phyloP scores from a whole-genome alignment of 192 early-diverging fungal genomes.

The Coemansia sp. region DNA sequence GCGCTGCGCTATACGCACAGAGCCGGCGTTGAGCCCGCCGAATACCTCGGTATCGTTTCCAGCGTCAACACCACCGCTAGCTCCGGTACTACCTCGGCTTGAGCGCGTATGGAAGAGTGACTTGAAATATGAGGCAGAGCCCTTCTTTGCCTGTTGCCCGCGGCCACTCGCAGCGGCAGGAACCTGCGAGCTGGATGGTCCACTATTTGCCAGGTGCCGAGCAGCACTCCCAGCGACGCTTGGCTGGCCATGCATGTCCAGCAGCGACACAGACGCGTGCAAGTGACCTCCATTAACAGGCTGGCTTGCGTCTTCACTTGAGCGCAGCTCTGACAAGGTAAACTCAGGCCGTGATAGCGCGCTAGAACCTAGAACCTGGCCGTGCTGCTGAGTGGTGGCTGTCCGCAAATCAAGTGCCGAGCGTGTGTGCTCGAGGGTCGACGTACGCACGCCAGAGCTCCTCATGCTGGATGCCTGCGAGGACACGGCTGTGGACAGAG shows the following conservation, averaged over 20 bases:
- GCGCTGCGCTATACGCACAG: conserved; percentile 30
- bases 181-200: background rate
- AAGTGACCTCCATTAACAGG: background rate
- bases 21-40: conserved; percentile 10
- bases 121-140: conserved; percentile 46
- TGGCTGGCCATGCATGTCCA: conserved; percentile 2
- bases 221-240: background rate
- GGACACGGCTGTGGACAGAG: conserved; percentile 12
- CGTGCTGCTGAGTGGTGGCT: background rate
- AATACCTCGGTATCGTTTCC: conserved; percentile 11
- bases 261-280: background rate
- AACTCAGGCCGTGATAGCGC: background rate
- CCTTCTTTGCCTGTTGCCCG: conserved; percentile 34
- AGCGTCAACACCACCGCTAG: background rate
- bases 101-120: conserved; percentile 48
- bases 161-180: conserved; percentile 5
- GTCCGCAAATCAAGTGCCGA: conserved; percentile 39
- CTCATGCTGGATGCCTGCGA: conserved; percentile 38
- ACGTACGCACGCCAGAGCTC: conserved; percentile 21
- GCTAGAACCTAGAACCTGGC: background rate
- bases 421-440: conserved; percentile 20
- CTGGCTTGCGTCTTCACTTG: background rate
- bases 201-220: background rate
- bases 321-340: background rate
- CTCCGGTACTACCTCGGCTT: conserved; percentile 18